A percentile compares a stretch with the other conserved stretches of the same genome.
Conservation (phyloP, 176 grass and related monocot species). For the Musa acuminata region DNA sequence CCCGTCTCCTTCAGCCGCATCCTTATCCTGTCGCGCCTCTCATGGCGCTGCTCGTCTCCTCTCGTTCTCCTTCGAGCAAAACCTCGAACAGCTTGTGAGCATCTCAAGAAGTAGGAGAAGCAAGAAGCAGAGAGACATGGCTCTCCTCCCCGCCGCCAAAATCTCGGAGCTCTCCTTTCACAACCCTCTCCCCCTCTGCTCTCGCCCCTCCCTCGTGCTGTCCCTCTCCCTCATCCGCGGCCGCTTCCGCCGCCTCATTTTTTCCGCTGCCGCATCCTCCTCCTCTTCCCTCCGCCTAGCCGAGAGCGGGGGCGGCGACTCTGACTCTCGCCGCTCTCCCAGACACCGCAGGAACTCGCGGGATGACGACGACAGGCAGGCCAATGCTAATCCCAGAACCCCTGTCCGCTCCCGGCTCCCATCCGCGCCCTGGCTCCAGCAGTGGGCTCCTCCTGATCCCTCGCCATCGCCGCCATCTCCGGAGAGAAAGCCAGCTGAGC, state of each 20-base stretch:
- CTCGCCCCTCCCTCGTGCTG: constrained; percentile 27
- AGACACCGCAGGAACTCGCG: not conserved
- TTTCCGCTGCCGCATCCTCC: constrained; percentile 12
- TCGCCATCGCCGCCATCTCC: constrained; percentile 22
- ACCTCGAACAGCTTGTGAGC: not conserved
- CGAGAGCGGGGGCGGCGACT: not conserved
- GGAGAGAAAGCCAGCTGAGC: not conserved
- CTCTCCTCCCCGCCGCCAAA: constrained; percentile 37
- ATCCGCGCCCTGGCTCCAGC: constrained; percentile 58
- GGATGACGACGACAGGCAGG: not conserved
- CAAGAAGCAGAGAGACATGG: not conserved
- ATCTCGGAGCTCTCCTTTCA: constrained; percentile 56
- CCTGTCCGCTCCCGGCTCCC: constrained; percentile 3
- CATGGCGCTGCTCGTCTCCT: not conserved
- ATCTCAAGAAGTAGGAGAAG: not conserved
- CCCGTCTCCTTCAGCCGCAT: not conserved
- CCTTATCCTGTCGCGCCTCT: not conserved
- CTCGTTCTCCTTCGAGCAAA: not conserved
- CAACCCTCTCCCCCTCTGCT: constrained; percentile 43
- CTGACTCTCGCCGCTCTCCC: not conserved
- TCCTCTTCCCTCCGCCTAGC: constrained; percentile 26
- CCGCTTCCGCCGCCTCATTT: constrained; percentile 11
- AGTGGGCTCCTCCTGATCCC: constrained; percentile 40
- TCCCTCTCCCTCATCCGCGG: constrained; percentile 26
- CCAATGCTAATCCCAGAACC: not conserved